phyloP scores from a whole-genome alignment of 1,284 basidiomycete genomes.

The Sparassis latifolia region DNA sequence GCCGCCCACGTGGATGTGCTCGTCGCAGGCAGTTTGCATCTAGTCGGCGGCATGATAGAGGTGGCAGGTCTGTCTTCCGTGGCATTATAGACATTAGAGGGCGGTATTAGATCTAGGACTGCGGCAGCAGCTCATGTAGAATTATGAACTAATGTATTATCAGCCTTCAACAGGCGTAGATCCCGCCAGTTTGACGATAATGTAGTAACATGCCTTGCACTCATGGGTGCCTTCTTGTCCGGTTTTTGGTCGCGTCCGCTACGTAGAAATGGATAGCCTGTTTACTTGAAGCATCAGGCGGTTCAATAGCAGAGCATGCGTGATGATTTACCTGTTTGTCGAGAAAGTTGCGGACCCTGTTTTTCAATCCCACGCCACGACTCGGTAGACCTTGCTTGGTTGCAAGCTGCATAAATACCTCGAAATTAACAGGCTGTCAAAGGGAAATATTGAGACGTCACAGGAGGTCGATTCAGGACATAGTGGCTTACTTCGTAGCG shows the following conservation, averaged over 20 bases:
- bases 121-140: no score
- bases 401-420: constrained; percentile 41
- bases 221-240: constrained; percentile 18
- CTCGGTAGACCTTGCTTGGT: constrained; percentile 24
- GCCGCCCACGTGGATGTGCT: constrained; percentile 52
- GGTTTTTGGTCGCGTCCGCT: constrained; percentile 22
- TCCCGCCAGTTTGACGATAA: constrained; percentile 5
- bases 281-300: neutral
- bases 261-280: constrained; percentile 51
- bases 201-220: constrained; percentile 14
- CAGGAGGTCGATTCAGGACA: neutral
- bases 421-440: constrained; percentile 52
- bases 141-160: neutral
- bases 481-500: constrained; percentile 49
- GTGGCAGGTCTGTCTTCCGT: constrained; percentile 71
- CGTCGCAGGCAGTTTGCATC: constrained; percentile 89
- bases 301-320: neutral
- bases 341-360: constrained; percentile 43
- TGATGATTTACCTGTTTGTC: constrained; percentile 44
- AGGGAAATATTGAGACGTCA: neutral
- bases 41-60: constrained; percentile 93
- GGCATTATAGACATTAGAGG: constrained; percentile 34
- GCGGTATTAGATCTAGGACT: neutral
- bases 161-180: constrained; percentile 19
- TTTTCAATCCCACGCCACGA: constrained; percentile 27